Conservation (phyloP, 441 rosid genomes). For the Raphanus hybrid region DNA sequence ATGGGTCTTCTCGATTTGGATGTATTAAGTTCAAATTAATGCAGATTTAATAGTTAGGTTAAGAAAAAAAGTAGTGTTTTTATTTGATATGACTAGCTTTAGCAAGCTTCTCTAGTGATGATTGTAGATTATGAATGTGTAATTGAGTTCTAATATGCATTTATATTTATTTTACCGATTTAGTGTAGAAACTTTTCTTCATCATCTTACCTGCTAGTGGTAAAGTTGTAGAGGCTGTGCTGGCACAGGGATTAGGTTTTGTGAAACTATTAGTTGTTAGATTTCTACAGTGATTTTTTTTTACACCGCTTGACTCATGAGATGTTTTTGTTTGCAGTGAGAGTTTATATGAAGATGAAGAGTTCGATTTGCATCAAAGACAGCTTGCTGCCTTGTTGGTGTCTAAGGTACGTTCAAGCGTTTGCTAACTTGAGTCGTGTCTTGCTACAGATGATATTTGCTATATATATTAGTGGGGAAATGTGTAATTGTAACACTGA, state of each 20-base stretch:
- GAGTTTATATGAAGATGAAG: constrained; percentile 96
- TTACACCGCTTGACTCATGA: constrained; percentile 1
- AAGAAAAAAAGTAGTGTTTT: not conserved
- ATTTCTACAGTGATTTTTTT: constrained; percentile 13
- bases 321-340: constrained; percentile 55
- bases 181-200: no score
- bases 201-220: no score
- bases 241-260: no score
- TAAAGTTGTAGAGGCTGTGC: no score
- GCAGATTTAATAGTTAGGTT: constrained; percentile 9
- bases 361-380: constrained; percentile 88
- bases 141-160: not conserved
- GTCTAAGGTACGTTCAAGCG: constrained; percentile 64
- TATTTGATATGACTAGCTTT: constrained; percentile 8
- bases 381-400: constrained; percentile 92
- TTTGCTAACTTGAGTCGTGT: not conserved
- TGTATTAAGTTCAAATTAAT: not conserved
- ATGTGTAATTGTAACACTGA: not conserved
- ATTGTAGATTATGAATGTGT: not conserved
- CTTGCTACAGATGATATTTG: not conserved
- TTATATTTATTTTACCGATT: no score
- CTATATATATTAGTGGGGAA: not conserved
- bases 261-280: not conserved
- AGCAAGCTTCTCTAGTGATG: not conserved
- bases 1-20: constrained; percentile 22